Base-by-base conservation (phyloP, 768 basidiomycete genomes). In the Filobasidium wieringae region DNA sequence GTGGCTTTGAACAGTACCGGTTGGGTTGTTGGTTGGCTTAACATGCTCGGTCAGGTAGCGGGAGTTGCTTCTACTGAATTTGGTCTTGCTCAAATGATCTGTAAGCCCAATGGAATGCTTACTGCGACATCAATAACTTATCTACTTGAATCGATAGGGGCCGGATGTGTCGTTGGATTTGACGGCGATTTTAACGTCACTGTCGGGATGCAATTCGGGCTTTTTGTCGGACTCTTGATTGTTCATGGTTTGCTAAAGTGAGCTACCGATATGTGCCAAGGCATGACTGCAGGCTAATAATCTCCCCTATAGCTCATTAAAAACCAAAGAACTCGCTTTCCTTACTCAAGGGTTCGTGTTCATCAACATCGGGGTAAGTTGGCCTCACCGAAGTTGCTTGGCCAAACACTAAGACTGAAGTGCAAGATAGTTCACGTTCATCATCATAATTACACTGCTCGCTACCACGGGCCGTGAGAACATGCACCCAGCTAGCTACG, bases 31-130 rank as follows among this genome's bases (percentile, higher is more conserved):
- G 74, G 72, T 43, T 76, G 75, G 71, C 68, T 63, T 22, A 66
- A 67, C 43, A 39, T 66, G 26, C 53, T 69, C 22, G 65, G 62
- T 27, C 64, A 65, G 49, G 81, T 88, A 56, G 87, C 88, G 12
- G 88, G 88, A 29, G 77, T 89, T 50, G 85, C 88, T 7, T 88
- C 86, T 1, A 89, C 87, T 0, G 87, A 89, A 71, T 89, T 87
- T 67, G 87, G 56, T 51, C 49, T 57, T 14, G 56, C 56, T 26
- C 39, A 37, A n/a, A 69, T 73, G 69, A 73, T 71, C 60, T 67
- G 84, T 77, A 82, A 82, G n/a, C 87, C 87, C 3, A 84, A 19
- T 30, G 24, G 47, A n/a, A n/a, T 33, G 41, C 26, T 14, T 33
- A 32, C 24, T 26, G 53, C 24, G 55, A 34, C 68, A 52, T 4